These are phyloP conservation scores for Rhinocladiella similis DNA, from an alignment of 2,329 filamentous ascomycete species.

Conservation along the genomic window DNA sequence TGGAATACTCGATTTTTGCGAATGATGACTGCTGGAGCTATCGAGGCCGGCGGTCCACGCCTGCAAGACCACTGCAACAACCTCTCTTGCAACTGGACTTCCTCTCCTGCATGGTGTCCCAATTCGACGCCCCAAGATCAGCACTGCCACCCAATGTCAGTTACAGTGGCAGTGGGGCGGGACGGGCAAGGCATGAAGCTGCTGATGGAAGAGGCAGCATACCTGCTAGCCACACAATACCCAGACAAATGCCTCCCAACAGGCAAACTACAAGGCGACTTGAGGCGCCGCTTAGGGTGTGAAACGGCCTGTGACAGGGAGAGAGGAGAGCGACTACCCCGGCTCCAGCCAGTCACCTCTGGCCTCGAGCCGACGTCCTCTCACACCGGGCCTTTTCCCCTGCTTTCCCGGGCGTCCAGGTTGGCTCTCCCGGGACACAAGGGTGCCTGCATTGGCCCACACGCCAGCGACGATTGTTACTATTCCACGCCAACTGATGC, in stretches of 20 bases:
- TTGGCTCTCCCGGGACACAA: slow-evolving; percentile 15
- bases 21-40: slow-evolving; percentile 16
- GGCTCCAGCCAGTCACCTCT: slow-evolving; percentile 17
- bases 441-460: slow-evolving; percentile 22
- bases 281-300: slow-evolving; percentile 14
- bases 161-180: slow-evolving; percentile 15
- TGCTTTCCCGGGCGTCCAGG: slow-evolving; percentile 21
- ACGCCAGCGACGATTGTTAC: slow-evolving; percentile 17
- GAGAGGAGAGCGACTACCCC: background rate
- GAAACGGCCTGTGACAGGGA: slow-evolving; percentile 25
- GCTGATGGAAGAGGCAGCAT: slow-evolving; percentile 13
- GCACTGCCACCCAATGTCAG: slow-evolving; percentile 20
- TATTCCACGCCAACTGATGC: slow-evolving; percentile 17
- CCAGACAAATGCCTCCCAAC: background rate
- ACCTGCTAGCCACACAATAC: slow-evolving; percentile 4
- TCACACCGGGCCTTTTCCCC: slow-evolving; percentile 18
- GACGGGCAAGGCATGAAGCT: slow-evolving; percentile 3
- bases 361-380: slow-evolving; percentile 21
- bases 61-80: slow-evolving; percentile 13
- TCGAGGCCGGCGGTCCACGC: slow-evolving; percentile 8
- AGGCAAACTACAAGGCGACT: slow-evolving; percentile 14
- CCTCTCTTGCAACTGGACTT: slow-evolving; percentile 19
- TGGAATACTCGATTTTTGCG: slow-evolving; percentile 14
- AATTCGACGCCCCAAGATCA: slow-evolving; percentile 28
- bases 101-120: slow-evolving; percentile 15